Conservation (phyloP, 2,329 filamentous ascomycete genomes). For the Cryphonectria japonica region DNA sequence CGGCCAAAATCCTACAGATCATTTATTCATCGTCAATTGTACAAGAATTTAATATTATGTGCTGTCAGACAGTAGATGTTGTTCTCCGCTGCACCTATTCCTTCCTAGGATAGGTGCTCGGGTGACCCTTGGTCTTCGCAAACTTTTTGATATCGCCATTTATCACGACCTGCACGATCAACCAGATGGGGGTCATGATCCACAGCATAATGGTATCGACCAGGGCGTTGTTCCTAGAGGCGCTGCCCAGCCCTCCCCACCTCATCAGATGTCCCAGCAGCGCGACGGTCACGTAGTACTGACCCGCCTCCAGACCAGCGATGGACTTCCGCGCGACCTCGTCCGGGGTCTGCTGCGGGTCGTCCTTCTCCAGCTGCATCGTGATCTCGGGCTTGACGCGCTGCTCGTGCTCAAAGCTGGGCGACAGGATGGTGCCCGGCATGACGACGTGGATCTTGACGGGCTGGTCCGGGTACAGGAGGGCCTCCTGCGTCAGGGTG, state of each 20-base stretch:
- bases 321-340: slow-evolving; percentile 75
- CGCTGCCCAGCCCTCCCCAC: slow-evolving; percentile 59
- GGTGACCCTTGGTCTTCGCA: slow-evolving; percentile 62
- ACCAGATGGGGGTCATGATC: slow-evolving; percentile 58
- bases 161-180: slow-evolving; percentile 60
- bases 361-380: slow-evolving; percentile 76
- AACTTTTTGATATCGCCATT: slow-evolving; percentile 62
- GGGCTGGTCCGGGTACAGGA: slow-evolving; percentile 74
- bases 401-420: slow-evolving; percentile 78
- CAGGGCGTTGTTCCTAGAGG: slow-evolving; percentile 61
- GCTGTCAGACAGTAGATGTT: background rate
- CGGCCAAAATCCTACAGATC: background rate
- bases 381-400: slow-evolving; percentile 80
- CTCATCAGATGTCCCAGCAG: slow-evolving; percentile 75
- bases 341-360: slow-evolving; percentile 77
- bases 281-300: slow-evolving; percentile 78
- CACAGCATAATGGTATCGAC: slow-evolving; percentile 61
- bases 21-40: background rate
- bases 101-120: slow-evolving; percentile 50
- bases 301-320: slow-evolving; percentile 74
- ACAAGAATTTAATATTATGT: background rate
- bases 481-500: slow-evolving; percentile 78
- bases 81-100: slow-evolving; percentile 7
- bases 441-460: slow-evolving; percentile 82
- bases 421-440: slow-evolving; percentile 80